Conservation (phyloP, 2,329 filamentous ascomycete species). For the Mycosphaerella sp. region DNA sequence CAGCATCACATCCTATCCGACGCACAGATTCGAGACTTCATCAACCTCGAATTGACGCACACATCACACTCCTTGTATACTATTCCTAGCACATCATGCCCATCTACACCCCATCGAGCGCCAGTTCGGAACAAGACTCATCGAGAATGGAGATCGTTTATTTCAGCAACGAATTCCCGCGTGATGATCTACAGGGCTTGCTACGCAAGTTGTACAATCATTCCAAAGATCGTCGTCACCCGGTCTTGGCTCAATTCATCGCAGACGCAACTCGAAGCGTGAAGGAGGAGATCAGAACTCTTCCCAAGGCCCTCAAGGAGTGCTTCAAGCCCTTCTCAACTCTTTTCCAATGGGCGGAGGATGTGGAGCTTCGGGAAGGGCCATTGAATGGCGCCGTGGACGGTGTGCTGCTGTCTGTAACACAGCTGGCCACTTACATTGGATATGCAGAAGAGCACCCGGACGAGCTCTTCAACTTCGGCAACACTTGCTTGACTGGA, state of each 20-base stretch:
- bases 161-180: conserved; percentile 47
- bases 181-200: conserved; percentile 40
- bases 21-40: background rate
- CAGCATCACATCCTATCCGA: background rate
- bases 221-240: conserved; percentile 38
- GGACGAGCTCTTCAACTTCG: conserved; percentile 11
- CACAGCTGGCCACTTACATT: conserved; percentile 42
- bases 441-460: conserved; percentile 33
- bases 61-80: background rate
- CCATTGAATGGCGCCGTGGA: conserved; percentile 43
- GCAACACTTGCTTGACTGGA: conserved; percentile 35
- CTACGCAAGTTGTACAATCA: conserved; percentile 38
- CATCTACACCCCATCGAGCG: conserved; percentile 4
- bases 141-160: conserved; percentile 32
- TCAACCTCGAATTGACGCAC: background rate
- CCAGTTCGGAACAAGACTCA: conserved; percentile 1
- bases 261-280: conserved; percentile 38
- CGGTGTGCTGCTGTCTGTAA: conserved; percentile 38
- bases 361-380: conserved; percentile 37
- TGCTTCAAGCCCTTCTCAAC: conserved; percentile 28
- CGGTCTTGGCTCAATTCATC: conserved; percentile 39
- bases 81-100: background rate
- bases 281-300: conserved; percentile 36
- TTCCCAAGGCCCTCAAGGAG: conserved; percentile 28
- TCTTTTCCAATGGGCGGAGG: conserved; percentile 38